Evolutionary conservation across 805 yeast species (phyloP), one percentile per base, ranked within the genome.

Genomic region (Millerago galiae): DNA sequence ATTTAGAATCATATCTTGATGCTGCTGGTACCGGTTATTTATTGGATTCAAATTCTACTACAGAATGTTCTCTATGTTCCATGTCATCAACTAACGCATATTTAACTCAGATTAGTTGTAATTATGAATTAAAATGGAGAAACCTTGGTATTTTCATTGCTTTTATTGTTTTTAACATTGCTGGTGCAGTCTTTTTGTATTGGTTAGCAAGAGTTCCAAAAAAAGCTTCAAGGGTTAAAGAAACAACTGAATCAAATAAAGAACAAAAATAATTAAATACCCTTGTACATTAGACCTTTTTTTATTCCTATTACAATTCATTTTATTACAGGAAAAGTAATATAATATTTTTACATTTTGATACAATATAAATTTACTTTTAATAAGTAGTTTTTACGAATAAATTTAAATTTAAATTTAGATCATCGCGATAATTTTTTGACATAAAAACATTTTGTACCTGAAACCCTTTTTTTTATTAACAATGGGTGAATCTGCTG

Each of bases 131-230:
- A 52, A 75, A 81, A 66, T 79, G 85, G 84, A 75, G 85, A 70
- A 75, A 79, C 56, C 70, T 68, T 49, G 85, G 85, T 50, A 68
- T 79, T 50, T 63, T 74, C 58, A 63, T 67, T 63, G 68, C 57
- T 14, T 71, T 61, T 53, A 66, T 70, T 41, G 42, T 53, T 14
- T 63, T 71, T 56, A 68, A 71, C 46, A 48, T 67, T 17, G 40
- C 45, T 40, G 70, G 67, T 46, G 67, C 83, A n/a, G 40, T 62
- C 1, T 72, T 67, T 53, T 54, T 70, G 43, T 71, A 81, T 68
- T 79, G 83, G 45, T 27, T 44, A 16, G 82, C 79, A 7, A 76
- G 91, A 71, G 91, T 83, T 44, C 91, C 91, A 41, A 82, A 82
- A 71, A 45, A 74, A 68, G 48, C 59, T 25, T 58, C 56, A 38